A percentile compares a stretch with the other conserved stretches of the same genome.
These are phyloP conservation scores for Botryosphaeria dothidea DNA, from an alignment of 2,329 filamentous ascomycete genomes.

Conservation along the genomic window DNA sequence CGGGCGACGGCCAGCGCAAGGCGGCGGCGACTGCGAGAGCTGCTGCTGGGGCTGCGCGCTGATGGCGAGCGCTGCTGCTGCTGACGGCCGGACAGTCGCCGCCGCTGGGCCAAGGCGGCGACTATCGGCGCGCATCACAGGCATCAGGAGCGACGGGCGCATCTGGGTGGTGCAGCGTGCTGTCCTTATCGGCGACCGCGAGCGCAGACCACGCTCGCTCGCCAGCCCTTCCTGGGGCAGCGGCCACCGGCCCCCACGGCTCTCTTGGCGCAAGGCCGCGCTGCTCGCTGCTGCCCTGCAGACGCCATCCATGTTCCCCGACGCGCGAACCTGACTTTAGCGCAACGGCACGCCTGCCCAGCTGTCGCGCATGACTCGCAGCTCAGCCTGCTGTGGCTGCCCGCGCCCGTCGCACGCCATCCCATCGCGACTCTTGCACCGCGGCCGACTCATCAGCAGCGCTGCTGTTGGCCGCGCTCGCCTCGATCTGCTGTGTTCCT, in stretches of 20 bases:
- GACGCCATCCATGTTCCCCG: constrained; percentile 4
- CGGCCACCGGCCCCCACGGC: constrained; percentile 8
- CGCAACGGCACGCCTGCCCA: constrained; percentile 2
- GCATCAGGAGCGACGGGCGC: neutral
- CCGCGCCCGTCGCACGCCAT: neutral
- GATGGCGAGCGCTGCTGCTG: neutral
- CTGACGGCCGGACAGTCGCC: neutral
- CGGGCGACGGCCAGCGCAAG: neutral
- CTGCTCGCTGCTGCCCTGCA: constrained; percentile 1
- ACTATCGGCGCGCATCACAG: neutral
- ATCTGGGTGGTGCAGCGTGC: neutral
- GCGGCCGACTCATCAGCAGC: neutral
- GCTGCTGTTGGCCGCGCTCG: neutral
- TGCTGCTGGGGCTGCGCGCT: neutral
- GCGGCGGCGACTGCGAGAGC: neutral
- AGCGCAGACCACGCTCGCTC: neutral
- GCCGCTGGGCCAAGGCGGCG: neutral
- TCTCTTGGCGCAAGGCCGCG: neutral
- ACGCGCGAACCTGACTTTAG: constrained; percentile 13
- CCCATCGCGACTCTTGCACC: neutral
- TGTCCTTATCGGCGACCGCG: neutral
- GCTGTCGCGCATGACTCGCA: neutral
- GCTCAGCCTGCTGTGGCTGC: neutral
- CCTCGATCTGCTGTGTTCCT: constrained; percentile 12
- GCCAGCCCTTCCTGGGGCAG: neutral